Conservation (phyloP, 805 yeast genomes). For the Starmerella davenportii region DNA sequence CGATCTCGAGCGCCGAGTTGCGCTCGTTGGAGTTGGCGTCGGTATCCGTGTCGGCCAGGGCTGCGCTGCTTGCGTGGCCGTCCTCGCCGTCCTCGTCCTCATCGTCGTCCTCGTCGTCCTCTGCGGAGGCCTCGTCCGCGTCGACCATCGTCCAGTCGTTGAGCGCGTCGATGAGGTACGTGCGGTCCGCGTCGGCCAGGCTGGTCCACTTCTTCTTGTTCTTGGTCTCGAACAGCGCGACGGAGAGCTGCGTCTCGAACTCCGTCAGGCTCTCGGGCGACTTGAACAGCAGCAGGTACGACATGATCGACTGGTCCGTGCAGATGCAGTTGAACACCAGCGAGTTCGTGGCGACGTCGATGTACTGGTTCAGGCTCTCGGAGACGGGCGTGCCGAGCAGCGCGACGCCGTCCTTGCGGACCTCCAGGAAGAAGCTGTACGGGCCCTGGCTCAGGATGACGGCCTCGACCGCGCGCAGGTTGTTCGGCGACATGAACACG, state of each 20-base stretch:
- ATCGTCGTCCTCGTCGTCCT: constrained; percentile 21
- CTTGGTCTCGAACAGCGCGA: constrained; percentile 42
- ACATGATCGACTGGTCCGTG: constrained; percentile 27
- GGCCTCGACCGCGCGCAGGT: constrained; percentile 19
- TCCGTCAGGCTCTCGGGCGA: constrained; percentile 25
- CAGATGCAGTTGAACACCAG: constrained; percentile 47
- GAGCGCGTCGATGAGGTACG: constrained; percentile 41
- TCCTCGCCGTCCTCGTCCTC: constrained; percentile 24
- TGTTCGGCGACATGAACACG: constrained; percentile 27
- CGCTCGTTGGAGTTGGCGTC: constrained; percentile 22
- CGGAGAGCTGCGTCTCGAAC: constrained; percentile 38
- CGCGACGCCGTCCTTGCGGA: constrained; percentile 20
- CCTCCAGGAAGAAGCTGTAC: constrained; percentile 38
- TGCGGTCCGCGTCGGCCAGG: constrained; percentile 29
- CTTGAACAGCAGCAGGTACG: constrained; percentile 47
- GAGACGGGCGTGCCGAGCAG: constrained; percentile 29
- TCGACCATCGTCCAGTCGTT: constrained; percentile 24
- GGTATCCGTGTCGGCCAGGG: constrained; percentile 13
- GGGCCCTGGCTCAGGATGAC: constrained; percentile 30
- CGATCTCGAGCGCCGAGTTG: constrained; percentile 54
- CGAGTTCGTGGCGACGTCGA: constrained; percentile 37
- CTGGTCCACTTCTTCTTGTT: constrained; percentile 35
- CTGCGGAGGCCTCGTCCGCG: constrained; percentile 14
- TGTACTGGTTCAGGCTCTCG: constrained; percentile 41
- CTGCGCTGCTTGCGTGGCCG: constrained; percentile 16